phyloP scores from a whole-genome alignment of 345 rosid species.

The Acer campestre region DNA sequence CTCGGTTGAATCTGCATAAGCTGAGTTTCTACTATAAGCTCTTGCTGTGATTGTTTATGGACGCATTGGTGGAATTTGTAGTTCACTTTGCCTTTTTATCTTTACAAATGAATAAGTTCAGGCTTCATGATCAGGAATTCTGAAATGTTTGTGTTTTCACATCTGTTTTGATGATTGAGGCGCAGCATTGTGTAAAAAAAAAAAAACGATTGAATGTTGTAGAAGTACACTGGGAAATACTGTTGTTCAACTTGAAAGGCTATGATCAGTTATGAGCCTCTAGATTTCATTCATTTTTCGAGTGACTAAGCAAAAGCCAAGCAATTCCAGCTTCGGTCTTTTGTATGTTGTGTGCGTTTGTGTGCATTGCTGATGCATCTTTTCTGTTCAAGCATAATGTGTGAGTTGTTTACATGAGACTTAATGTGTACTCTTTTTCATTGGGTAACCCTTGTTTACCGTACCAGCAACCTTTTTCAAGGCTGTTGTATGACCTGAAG shows the following conservation, averaged over 20 bases:
- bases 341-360: not conserved
- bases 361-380: not conserved
- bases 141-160: not conserved
- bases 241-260: not conserved
- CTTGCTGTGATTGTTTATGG: conserved; percentile 12
- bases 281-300: not conserved
- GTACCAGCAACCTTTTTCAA: too few species aligned
- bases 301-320: not conserved
- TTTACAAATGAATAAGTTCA: not conserved
- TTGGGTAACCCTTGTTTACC: not conserved
- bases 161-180: not conserved
- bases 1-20: conserved; percentile 16
- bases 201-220: not conserved
- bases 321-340: not conserved
- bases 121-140: not conserved
- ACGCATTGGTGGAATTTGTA: conserved; percentile 10
- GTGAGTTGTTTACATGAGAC: not conserved
- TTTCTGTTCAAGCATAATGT: not conserved
- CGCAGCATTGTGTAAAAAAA: not conserved
- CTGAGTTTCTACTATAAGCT: conserved; percentile 8
- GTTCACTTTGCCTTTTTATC: conserved; percentile 7
- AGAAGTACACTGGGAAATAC: not conserved
- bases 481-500: not conserved
- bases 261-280: not conserved
- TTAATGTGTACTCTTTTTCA: not conserved